Evolutionary conservation across 1,139 yeast genomes (phyloP).

Genomic region (Spathaspora sp.): DNA sequence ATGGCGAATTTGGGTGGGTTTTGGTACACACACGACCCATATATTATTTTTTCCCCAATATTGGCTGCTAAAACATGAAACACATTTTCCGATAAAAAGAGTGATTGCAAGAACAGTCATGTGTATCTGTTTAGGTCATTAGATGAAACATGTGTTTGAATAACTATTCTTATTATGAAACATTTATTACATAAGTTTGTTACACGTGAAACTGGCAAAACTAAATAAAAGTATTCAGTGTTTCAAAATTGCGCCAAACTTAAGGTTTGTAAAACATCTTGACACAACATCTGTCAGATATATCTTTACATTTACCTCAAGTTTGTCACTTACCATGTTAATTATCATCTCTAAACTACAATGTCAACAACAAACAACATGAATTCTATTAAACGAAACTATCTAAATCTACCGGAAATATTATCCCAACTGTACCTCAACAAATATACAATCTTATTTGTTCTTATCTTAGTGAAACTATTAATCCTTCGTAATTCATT

Average conservation of each 20-base stretch:
- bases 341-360: neutral
- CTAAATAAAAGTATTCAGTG: neutral
- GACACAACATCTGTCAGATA: neutral
- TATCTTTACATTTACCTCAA: neutral
- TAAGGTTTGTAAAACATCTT: neutral
- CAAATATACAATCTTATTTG: conserved; percentile 47
- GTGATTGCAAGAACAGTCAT: neutral
- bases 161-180: neutral
- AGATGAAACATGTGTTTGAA: too few relatives aligned
- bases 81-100: neutral
- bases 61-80: neutral
- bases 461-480: conserved; percentile 50
- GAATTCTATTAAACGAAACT: conserved; percentile 17
- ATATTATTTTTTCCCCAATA: neutral
- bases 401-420: conserved; percentile 39
- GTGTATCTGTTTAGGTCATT: neutral
- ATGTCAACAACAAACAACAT: neutral
- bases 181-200: neutral
- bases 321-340: neutral
- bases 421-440: conserved; percentile 62
- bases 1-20: neutral
- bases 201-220: neutral
- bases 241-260: neutral
- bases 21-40: neutral
- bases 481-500: conserved; percentile 48